Conservation (phyloP, 2,329 filamentous ascomycete genomes). For the Sporothrix pseudoabietina region DNA sequence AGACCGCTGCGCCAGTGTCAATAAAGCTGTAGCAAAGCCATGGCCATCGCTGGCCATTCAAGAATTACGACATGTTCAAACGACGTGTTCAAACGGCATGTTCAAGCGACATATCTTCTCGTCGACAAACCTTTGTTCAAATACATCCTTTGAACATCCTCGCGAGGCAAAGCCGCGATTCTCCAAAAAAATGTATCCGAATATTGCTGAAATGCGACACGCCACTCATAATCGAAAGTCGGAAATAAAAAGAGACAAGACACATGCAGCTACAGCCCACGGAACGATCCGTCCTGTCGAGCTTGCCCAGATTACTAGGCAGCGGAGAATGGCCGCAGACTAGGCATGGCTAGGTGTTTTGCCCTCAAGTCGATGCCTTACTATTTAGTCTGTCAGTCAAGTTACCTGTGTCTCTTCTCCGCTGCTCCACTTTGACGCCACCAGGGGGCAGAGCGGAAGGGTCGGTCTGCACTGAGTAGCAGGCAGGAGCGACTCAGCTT, state of each 20-base stretch:
- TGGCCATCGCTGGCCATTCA: not conserved
- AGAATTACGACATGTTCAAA: not conserved
- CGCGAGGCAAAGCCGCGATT: not conserved
- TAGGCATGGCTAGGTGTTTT: not conserved
- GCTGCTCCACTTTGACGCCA: constrained; percentile 14
- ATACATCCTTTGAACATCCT: no score
- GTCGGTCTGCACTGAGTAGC: not conserved
- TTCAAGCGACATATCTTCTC: not conserved
- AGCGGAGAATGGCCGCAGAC: not conserved
- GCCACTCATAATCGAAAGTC: not conserved
- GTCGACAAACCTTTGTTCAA: not conserved
- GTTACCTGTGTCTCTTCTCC: not conserved
- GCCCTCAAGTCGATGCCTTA: not conserved
- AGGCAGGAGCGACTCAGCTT: not conserved
- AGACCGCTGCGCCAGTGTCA: not conserved
- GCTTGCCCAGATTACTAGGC: not conserved
- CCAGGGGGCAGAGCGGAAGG: not conserved
- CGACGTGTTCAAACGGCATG: no score
- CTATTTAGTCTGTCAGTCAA: no score
- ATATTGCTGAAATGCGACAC: not conserved
- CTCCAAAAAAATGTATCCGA: not conserved
- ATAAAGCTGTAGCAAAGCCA: not conserved
- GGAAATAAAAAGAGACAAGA: not conserved
- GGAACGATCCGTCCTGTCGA: not conserved
- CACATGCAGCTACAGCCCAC: not conserved